These are phyloP conservation scores for Globisporangium radiosum DNA, from an alignment of 352 stramenopile genomes.

Conservation along the genomic window DNA sequence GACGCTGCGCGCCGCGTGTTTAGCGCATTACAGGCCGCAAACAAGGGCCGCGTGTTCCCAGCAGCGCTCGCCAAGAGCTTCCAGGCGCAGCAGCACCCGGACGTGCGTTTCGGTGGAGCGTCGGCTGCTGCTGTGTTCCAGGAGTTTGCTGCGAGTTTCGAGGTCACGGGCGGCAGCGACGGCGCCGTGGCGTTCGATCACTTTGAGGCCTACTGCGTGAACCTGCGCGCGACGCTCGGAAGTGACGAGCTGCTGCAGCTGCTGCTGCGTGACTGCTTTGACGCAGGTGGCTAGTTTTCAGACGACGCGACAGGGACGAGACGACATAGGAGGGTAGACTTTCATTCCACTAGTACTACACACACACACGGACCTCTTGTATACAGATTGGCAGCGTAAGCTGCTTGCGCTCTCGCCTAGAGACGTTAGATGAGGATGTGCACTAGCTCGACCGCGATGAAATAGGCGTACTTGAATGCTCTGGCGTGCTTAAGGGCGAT, in stretches of 20 bases:
- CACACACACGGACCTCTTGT: no score
- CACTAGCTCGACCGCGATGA: no score
- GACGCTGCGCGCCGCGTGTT: conserved; percentile 39
- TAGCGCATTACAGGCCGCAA: conserved; percentile 25
- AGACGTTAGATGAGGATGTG: no score
- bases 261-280: conserved; percentile 56
- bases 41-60: conserved; percentile 61
- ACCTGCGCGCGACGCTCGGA: conserved; percentile 40
- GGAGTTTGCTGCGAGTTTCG: conserved; percentile 64
- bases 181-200: conserved; percentile 46
- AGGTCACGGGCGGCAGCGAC: conserved; percentile 34
- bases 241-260: conserved; percentile 54
- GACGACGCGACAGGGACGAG: no score
- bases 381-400: no score
- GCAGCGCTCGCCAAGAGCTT: conserved; percentile 54
- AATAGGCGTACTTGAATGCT: no score
- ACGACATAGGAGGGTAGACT: no score
- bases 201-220: conserved; percentile 57
- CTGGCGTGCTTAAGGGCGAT: no score
- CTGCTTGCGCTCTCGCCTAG: no score
- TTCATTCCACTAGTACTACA: no score
- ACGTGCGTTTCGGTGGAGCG: conserved; percentile 44
- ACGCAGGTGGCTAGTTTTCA: no score
- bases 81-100: conserved; percentile 44
- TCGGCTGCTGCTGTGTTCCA: conserved; percentile 42